phyloP scores from a whole-genome alignment of 129 eudicot species.

The Artemisia argyi region DNA sequence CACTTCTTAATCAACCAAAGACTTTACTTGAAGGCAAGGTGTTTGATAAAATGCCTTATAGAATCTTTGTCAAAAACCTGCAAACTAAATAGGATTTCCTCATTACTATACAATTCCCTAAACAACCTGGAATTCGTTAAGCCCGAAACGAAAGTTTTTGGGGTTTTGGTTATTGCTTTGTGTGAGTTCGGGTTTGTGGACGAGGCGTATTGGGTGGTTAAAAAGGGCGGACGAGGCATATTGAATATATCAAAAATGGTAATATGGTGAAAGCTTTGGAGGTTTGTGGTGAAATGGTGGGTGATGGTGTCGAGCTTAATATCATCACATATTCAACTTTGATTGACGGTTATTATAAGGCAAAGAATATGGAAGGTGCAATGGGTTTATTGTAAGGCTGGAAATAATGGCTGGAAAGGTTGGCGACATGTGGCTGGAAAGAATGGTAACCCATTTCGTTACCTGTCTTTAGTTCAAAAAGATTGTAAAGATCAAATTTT shows the following conservation, averaged over 20 bases:
- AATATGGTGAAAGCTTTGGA: conserved; percentile 64
- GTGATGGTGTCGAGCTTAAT: conserved; percentile 58
- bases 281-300: conserved; percentile 73
- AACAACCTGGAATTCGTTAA: conserved; percentile 28
- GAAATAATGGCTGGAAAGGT: too few species aligned
- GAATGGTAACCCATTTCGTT: too few species aligned
- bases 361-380: conserved; percentile 64
- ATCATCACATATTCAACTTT: conserved; percentile 65
- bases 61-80: conserved; percentile 46
- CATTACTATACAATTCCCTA: conserved; percentile 54
- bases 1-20: conserved; percentile 48
- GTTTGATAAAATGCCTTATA: conserved; percentile 81
- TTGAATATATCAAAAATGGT: conserved; percentile 53
- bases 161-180: conserved; percentile 60
- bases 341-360: conserved; percentile 70
- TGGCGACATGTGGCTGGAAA: too few species aligned
- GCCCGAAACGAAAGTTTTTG: conserved; percentile 52
- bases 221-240: conserved; percentile 29
- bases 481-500: too few species aligned
- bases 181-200: conserved; percentile 64
- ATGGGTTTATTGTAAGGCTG: conserved; percentile 77
- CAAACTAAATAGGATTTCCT: conserved; percentile 41
- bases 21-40: conserved; percentile 68
- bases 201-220: conserved; percentile 80
- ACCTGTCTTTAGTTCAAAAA: too few species aligned